Conservation (phyloP, 2,329 filamentous ascomycete genomes). For the Trichoderma sp. region DNA sequence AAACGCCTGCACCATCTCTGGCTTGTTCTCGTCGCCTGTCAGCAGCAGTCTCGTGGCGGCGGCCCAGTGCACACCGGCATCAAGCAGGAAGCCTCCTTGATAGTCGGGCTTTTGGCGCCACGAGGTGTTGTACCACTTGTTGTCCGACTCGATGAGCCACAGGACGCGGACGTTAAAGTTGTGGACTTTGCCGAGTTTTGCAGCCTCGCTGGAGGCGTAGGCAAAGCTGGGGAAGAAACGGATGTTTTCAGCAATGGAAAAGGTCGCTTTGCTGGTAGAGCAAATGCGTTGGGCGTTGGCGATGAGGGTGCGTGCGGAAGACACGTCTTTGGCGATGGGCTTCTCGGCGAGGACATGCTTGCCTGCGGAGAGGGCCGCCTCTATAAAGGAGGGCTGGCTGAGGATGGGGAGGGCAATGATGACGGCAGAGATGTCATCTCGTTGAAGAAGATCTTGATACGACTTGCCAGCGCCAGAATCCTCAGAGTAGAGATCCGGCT, state of each 20-base stretch:
- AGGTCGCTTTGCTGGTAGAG: constrained; percentile 36
- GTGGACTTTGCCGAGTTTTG: constrained; percentile 32
- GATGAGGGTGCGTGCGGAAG: constrained; percentile 41
- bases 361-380: constrained; percentile 57
- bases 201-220: constrained; percentile 47
- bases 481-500: constrained; percentile 55
- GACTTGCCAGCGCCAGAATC: constrained; percentile 46
- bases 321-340: constrained; percentile 60
- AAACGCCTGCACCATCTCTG: constrained; percentile 51
- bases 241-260: constrained; percentile 70
- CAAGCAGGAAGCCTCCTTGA: constrained; percentile 74
- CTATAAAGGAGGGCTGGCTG: constrained; percentile 56
- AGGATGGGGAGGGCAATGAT: constrained; percentile 62
- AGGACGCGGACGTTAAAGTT: constrained; percentile 47
- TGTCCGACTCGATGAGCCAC: constrained; percentile 33
- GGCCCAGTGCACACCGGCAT: constrained; percentile 70
- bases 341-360: constrained; percentile 72
- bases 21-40: constrained; percentile 36
- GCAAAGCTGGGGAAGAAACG: constrained; percentile 57
- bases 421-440: constrained; percentile 53
- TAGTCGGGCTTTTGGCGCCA: constrained; percentile 68
- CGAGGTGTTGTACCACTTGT: constrained; percentile 50
- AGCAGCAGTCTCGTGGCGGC: constrained; percentile 62
- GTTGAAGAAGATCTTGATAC: constrained; percentile 50
- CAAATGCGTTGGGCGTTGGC: constrained; percentile 32